These are phyloP conservation scores for Fusarium protoensiforme DNA, from an alignment of 2,329 filamentous ascomycete species.

Conservation along the genomic window DNA sequence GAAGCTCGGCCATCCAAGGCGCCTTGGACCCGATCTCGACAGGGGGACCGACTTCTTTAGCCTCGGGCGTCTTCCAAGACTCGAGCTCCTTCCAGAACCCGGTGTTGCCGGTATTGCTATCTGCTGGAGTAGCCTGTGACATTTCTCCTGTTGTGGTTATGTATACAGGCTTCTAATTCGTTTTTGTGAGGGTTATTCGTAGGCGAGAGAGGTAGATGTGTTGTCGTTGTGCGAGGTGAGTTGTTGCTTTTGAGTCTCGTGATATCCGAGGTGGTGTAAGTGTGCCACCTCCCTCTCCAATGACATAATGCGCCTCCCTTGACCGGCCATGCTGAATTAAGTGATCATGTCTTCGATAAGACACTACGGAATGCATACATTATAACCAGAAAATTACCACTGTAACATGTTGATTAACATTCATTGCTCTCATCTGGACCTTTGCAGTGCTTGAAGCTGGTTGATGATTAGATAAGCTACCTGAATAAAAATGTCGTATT, in stretches of 20 bases:
- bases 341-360: neutral
- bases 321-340: neutral
- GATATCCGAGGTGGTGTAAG: slow-evolving; percentile 16
- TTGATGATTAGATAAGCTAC: slow-evolving; percentile 33
- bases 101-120: slow-evolving; percentile 8
- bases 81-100: slow-evolving; percentile 53
- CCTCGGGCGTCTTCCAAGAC: slow-evolving; percentile 53
- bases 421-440: neutral
- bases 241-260: slow-evolving; percentile 16
- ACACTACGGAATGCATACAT: too few relatives aligned
- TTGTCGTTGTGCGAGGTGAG: neutral
- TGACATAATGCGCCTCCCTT: slow-evolving; percentile 31
- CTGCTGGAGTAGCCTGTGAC: slow-evolving; percentile 20
- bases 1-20: slow-evolving; percentile 63
- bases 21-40: slow-evolving; percentile 67
- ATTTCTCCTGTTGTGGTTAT: slow-evolving; percentile 4
- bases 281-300: slow-evolving; percentile 9
- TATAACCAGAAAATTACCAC: neutral
- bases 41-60: slow-evolving; percentile 56
- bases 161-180: neutral
- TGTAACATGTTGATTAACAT: neutral
- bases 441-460: neutral
- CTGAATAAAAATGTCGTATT: slow-evolving; percentile 1
- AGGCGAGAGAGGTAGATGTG: neutral
- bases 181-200: neutral